Conservation (phyloP, 2,329 filamentous ascomycete species). For the Talaromyces islandicus region DNA sequence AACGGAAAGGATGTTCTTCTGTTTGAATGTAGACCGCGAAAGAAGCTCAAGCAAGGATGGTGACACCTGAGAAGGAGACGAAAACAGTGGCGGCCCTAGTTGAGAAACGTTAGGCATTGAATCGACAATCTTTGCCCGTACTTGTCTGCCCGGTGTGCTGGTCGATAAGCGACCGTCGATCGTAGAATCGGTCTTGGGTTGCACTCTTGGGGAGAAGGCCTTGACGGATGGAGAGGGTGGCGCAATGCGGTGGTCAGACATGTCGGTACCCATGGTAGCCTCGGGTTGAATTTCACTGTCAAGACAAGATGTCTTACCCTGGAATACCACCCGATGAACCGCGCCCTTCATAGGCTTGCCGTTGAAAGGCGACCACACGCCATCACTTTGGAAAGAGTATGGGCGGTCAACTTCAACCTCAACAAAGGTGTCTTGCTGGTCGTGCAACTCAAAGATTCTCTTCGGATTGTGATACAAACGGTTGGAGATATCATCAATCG, state of each 20-base stretch:
- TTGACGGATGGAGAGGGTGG: conserved; percentile 54
- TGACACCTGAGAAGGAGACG: conserved; percentile 48
- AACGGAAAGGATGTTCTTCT: conserved; percentile 84
- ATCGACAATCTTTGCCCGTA: conserved; percentile 22
- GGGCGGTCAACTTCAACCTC: conserved; percentile 72
- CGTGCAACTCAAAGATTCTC: conserved; percentile 75
- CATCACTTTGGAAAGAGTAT: conserved; percentile 51
- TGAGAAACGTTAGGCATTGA: conserved; percentile 21
- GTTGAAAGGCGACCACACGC: conserved; percentile 65
- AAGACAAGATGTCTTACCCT: conserved; percentile 66
- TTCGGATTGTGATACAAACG: conserved; percentile 73
- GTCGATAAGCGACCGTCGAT: conserved; percentile 32
- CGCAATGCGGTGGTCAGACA: conserved; percentile 59
- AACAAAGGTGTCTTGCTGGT: conserved; percentile 66
- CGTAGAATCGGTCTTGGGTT: conserved; percentile 29
- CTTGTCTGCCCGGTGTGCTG: conserved; percentile 31
- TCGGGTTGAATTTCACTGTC: conserved; percentile 60
- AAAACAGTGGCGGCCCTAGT: conserved; percentile 35
- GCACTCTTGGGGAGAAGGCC: conserved; percentile 37
- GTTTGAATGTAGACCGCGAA: conserved; percentile 77
- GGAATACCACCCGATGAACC: conserved; percentile 70
- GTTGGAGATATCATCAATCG: conserved; percentile 64
- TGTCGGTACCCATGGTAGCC: conserved; percentile 61
- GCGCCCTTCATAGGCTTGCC: conserved; percentile 63
- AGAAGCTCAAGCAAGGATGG: conserved; percentile 64